Evolutionary conservation across 352 stramenopile species (phyloP).

Genomic region (Chrysophaeum taylorii): DNA sequence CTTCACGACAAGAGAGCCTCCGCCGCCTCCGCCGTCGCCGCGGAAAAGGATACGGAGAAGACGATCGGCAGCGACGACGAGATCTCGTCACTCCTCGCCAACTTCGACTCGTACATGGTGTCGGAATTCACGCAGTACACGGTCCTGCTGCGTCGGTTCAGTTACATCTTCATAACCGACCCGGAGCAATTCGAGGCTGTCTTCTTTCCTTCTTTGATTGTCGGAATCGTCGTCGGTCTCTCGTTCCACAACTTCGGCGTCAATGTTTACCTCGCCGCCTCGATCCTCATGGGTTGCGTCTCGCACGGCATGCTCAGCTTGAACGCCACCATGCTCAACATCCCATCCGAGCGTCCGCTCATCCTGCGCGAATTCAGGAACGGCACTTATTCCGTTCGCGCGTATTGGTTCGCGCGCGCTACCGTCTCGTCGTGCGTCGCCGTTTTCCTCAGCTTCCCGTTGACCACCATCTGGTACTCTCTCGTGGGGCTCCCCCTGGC

Average conservation of each 20-base stretch:
- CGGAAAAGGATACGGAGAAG: too few relatives aligned
- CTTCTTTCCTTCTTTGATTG: neutral
- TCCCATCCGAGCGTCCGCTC: neutral
- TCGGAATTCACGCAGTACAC: conserved; percentile 7
- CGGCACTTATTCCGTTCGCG: neutral
- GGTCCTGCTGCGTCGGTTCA: neutral
- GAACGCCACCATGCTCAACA: neutral
- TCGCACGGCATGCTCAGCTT: too few relatives aligned
- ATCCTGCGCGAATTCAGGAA: neutral
- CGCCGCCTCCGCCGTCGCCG: too few relatives aligned
- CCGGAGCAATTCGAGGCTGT: conserved; percentile 8
- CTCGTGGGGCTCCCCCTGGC: neutral
- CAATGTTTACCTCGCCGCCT: neutral
- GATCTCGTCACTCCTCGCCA: too few relatives aligned
- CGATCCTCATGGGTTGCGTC: too few relatives aligned
- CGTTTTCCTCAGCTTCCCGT: neutral
- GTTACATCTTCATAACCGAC: conserved; percentile 11
- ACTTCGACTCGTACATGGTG: neutral
- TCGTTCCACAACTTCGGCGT: neutral
- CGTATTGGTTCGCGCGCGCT: neutral
- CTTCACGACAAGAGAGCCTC: too few relatives aligned
- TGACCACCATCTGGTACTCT: neutral
- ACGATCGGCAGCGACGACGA: too few relatives aligned
- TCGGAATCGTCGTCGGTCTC: neutral
- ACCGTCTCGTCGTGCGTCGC: neutral